These are phyloP conservation scores for Euphorbia lathyris DNA, from an alignment of 345 rosid genomes.

Conservation along the genomic window DNA sequence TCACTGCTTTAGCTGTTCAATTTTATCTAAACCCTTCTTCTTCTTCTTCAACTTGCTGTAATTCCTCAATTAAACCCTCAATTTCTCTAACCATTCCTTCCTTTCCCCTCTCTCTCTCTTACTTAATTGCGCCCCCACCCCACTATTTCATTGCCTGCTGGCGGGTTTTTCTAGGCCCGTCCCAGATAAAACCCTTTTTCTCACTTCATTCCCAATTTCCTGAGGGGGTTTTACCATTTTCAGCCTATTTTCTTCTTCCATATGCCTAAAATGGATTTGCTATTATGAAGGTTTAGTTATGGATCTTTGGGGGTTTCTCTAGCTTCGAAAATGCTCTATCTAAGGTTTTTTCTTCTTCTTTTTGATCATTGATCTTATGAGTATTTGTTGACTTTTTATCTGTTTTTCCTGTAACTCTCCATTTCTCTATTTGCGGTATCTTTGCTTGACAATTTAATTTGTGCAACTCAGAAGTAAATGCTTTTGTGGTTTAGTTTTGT, in stretches of 20 bases:
- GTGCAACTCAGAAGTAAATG: background rate
- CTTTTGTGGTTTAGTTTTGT: background rate
- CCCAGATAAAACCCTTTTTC: background rate
- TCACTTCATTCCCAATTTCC: background rate
- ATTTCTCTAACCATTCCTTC: too few species aligned
- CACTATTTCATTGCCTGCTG: too few species aligned
- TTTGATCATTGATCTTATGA: background rate
- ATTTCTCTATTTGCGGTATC: too few species aligned
- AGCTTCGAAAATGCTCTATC: conserved; percentile 18
- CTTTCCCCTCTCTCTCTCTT: too few species aligned
- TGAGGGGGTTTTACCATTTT: background rate
- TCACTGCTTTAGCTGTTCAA: too few species aligned
- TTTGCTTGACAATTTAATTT: too few species aligned
- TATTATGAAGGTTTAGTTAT: background rate
- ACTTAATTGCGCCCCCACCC: too few species aligned
- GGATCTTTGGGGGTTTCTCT: conserved; percentile 8
- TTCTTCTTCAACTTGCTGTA: background rate
- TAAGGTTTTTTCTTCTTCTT: conserved; percentile 15
- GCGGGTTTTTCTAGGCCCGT: too few species aligned
- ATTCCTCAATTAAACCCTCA: conserved; percentile 1
- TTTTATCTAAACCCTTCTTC: conserved; percentile 10
- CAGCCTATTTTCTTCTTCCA: too few species aligned
- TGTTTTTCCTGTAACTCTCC: too few species aligned
- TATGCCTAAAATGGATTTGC: conserved; percentile 6
- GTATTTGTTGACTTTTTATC: conserved; percentile 5